Base-by-base conservation (phyloP, 768 basidiomycete species). In the Pisolithus orientalis region DNA sequence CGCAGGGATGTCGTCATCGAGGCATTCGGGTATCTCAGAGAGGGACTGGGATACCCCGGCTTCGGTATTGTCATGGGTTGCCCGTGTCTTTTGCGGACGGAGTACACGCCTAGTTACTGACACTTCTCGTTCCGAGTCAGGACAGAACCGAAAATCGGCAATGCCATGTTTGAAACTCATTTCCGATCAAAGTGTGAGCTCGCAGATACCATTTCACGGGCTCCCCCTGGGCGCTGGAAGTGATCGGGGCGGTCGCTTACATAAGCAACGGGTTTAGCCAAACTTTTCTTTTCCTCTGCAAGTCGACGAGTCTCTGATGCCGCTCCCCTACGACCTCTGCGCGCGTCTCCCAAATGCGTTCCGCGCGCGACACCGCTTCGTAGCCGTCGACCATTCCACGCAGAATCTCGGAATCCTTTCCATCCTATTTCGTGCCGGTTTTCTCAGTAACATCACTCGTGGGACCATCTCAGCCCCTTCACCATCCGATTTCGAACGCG, bases 331-430 rank as follows among this genome's bases (percentile, higher is more conserved):
- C 69, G 83, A 91, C 69, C 85, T 98, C 59, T 94, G 91, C 63
- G 79, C 93, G n/a, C 85, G 85, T 62, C 64, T 96, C 37, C 88
- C 93, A 72, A 96, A 96, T 62, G 91, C 93, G 13, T 94, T 94
- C 64, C 85, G 89, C 17, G 89, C 91, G 0, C 84, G 93, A 16
- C 89, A 94, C 71, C 77, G 79, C 38, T 76, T 75, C 55, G 75
- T 97, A 53, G 79, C 85, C 10, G 81, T 97, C 53, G 76, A 83
- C 31, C 94, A 96, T 70, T 87, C 80, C 43, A 87, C 81, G 34
- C 90, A 94, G 71, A 94, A 94, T 60, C 83, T 97, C 53, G 91
- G 87, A 53, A 91, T 99, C 62, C 83, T 94, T 53, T 83, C 85
- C 60, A 90, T 99, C 58, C 88, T 99, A 61, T 83, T 96, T 49